Conservation (phyloP, 306 rosid genomes). For the Parietaria judaica region DNA sequence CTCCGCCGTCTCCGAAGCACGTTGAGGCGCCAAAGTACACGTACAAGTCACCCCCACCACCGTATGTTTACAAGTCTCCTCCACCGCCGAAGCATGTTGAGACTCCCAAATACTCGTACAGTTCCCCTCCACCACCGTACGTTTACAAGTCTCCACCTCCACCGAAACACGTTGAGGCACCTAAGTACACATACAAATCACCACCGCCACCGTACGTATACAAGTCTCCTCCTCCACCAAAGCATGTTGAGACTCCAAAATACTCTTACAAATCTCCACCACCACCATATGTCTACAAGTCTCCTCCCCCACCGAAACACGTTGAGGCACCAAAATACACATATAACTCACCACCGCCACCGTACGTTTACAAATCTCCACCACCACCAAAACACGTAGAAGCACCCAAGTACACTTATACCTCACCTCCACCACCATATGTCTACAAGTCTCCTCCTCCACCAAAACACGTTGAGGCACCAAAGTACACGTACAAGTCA, state of each 20-base stretch:
- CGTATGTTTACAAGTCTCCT: conserved; percentile 10
- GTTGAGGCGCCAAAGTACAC: conserved; percentile 4
- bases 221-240: not conserved
- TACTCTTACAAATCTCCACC: not conserved
- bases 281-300: not conserved
- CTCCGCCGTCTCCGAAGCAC: not conserved
- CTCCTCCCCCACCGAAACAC: not conserved
- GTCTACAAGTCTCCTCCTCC: not conserved
- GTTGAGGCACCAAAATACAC: no score
- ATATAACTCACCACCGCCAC: conserved; percentile 3
- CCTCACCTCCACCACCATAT: not conserved
- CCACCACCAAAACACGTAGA: conserved; percentile 4
- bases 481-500: not conserved
- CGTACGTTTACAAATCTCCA: not conserved
- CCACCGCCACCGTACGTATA: not conserved
- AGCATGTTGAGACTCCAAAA: not conserved
- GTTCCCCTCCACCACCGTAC: conserved; percentile 13
- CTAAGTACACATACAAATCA: not conserved
- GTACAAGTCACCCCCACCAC: not conserved
- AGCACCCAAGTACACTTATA: not conserved
- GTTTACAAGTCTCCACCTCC: not conserved
- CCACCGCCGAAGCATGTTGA: conserved; percentile 4
- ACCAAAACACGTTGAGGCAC: not conserved
- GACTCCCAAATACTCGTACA: not conserved
- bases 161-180: not conserved